These are phyloP conservation scores for Geotrichum histeridarum DNA, from an alignment of 1,139 yeast species.

Conservation along the genomic window DNA sequence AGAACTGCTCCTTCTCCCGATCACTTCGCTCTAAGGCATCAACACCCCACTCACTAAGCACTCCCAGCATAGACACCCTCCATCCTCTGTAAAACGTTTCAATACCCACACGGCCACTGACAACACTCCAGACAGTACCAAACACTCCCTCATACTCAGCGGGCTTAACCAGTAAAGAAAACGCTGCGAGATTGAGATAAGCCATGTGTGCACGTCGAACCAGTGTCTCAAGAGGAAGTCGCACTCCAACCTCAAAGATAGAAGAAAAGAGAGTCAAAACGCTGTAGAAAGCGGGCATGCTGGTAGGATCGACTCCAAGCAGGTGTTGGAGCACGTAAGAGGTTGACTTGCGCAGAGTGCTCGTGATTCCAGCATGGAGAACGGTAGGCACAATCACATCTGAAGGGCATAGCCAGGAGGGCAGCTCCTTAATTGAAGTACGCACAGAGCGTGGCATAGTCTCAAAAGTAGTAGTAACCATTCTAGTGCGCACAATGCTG, in stretches of 20 bases:
- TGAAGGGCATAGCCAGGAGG: conserved; percentile 53
- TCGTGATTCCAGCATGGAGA: conserved; percentile 57
- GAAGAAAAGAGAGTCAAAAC: conserved; percentile 50
- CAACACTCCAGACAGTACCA: conserved; percentile 47
- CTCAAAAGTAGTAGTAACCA: conserved; percentile 56
- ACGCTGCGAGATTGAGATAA: conserved; percentile 41
- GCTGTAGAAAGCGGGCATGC: conserved; percentile 59
- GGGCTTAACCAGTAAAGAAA: conserved; percentile 34
- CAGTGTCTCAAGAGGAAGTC: conserved; percentile 82
- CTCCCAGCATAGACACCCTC: conserved; percentile 77
- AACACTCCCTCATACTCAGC: conserved; percentile 46
- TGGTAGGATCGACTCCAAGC: conserved; percentile 64
- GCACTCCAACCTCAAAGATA: conserved; percentile 58
- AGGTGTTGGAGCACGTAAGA: conserved; percentile 65
- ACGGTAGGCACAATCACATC: conserved; percentile 51
- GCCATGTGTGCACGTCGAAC: conserved; percentile 77
- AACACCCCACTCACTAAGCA: conserved; percentile 81
- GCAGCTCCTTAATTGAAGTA: conserved; percentile 38
- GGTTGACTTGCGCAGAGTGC: conserved; percentile 61
- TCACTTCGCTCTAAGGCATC: conserved; percentile 44
- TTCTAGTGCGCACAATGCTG: conserved; percentile 70
- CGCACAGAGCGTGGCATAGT: conserved; percentile 39
- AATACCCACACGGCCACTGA: conserved; percentile 40
- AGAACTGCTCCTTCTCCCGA: conserved; percentile 36
- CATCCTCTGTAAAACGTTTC: conserved; percentile 76